Conservation (phyloP, 2,329 filamentous ascomycete species). For the Ceratocystis cacaofunesta region DNA sequence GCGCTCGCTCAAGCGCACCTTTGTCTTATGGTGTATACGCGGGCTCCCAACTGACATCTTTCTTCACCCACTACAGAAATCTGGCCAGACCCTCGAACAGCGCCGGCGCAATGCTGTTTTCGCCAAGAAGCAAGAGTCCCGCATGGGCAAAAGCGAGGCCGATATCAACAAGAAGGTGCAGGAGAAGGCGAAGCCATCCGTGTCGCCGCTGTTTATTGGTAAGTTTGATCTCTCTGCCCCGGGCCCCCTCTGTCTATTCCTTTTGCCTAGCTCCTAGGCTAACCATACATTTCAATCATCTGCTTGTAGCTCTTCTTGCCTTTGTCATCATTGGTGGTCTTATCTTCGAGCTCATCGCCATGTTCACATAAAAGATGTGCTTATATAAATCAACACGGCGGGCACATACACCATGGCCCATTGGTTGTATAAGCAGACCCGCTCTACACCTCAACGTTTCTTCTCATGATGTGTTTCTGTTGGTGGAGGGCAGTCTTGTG, state of each 20-base stretch:
- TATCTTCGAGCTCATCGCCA: constrained; percentile 40
- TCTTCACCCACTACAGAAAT: constrained; percentile 13
- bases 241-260: background rate
- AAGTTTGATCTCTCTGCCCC: constrained; percentile 22
- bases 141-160: constrained; percentile 58
- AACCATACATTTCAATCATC: background rate
- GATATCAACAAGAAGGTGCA: constrained; percentile 47
- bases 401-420: too few relatives aligned
- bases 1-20: background rate
- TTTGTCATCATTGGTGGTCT: constrained; percentile 49
- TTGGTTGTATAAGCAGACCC: background rate
- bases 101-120: constrained; percentile 69
- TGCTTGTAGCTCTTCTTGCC: constrained; percentile 34
- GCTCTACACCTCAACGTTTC: background rate
- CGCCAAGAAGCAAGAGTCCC: constrained; percentile 54
- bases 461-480: background rate
- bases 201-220: constrained; percentile 52
- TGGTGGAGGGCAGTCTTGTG: background rate
- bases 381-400: background rate
- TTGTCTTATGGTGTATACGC: background rate
- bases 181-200: constrained; percentile 42
- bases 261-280: background rate
- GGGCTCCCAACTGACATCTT: constrained; percentile 5
- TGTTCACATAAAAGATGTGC: constrained; percentile 4
- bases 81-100: constrained; percentile 62